Percentiles rank a stretch among this genome's conserved stretches.
Conservation (phyloP, 176 grass and related monocot species). For the Lolium multiflorum region DNA sequence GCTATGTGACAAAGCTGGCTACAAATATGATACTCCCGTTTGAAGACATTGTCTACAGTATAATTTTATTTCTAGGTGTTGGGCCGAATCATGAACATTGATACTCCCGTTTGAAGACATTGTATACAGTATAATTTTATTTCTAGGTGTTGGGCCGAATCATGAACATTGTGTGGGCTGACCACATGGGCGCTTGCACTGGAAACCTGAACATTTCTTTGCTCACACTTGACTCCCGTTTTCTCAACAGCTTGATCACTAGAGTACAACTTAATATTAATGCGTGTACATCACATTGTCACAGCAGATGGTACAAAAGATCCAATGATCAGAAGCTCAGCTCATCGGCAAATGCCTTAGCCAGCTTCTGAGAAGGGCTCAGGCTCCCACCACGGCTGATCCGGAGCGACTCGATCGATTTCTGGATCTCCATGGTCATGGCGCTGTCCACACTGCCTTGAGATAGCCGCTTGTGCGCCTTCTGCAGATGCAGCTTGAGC, state of each 20-base stretch:
- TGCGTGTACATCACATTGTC: conserved; percentile 7
- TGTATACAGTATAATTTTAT: too few relatives aligned
- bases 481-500: conserved; percentile 92
- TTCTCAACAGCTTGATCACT: neutral
- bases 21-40: too few relatives aligned
- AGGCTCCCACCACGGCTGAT: conserved; percentile 71
- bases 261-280: neutral
- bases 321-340: conserved; percentile 33
- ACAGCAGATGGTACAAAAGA: neutral
- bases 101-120: too few relatives aligned
- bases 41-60: too few relatives aligned
- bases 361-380: conserved; percentile 70
- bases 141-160: neutral
- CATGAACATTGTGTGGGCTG: neutral
- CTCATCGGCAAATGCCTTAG: conserved; percentile 50
- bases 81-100: neutral
- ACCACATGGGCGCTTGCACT: neutral
- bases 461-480: conserved; percentile 73
- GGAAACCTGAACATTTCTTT: neutral
- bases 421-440: conserved; percentile 86
- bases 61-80: too few relatives aligned
- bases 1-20: too few relatives aligned
- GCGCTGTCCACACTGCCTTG: conserved; percentile 86
- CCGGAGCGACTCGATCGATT: conserved; percentile 58
- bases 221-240: neutral